phyloP scores from a whole-genome alignment of 495 filamentous ascomycete genomes.

The Aspergillus homomorphus region DNA sequence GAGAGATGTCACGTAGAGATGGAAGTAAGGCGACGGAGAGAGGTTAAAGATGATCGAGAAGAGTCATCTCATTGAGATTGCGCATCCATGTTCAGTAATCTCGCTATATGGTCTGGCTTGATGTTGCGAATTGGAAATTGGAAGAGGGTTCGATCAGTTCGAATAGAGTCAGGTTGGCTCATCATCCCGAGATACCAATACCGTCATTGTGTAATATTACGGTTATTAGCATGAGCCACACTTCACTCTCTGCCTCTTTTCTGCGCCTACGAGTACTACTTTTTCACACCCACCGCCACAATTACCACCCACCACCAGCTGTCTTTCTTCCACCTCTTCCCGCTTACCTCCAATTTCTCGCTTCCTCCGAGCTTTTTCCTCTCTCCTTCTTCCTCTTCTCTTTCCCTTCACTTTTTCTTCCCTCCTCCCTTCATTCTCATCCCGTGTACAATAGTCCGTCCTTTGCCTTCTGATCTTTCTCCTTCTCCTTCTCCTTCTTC shows the following conservation, averaged over 20 bases:
- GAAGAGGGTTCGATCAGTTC: too few relatives aligned
- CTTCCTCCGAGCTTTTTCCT: conserved; percentile 8
- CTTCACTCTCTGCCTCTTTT: not conserved
- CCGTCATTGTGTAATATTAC: not conserved
- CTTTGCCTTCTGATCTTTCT: conserved; percentile 18
- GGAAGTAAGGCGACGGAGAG: not conserved
- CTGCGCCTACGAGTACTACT: too few relatives aligned
- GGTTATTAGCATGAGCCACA: conserved; percentile 1
- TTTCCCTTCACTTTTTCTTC: conserved; percentile 21
- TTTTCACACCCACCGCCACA: not conserved
- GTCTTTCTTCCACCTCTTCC: conserved; percentile 12
- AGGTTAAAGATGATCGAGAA: not conserved
- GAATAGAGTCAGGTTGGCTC: too few relatives aligned
- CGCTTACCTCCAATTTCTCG: conserved; percentile 5
- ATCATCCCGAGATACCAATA: too few relatives aligned
- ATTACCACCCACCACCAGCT: not conserved
- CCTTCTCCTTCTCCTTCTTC: conserved; percentile 13
- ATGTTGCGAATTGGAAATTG: not conserved
- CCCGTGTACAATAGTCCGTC: conserved; percentile 25
- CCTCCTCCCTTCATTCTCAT: conserved; percentile 26
- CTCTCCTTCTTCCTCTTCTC: conserved; percentile 20
- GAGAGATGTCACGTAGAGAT: not conserved
- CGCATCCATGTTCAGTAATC: not conserved
- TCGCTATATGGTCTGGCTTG: not conserved
- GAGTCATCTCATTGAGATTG: not conserved